phyloP scores from a whole-genome alignment of 805 yeast genomes.

The Debaryomyces maramus region DNA sequence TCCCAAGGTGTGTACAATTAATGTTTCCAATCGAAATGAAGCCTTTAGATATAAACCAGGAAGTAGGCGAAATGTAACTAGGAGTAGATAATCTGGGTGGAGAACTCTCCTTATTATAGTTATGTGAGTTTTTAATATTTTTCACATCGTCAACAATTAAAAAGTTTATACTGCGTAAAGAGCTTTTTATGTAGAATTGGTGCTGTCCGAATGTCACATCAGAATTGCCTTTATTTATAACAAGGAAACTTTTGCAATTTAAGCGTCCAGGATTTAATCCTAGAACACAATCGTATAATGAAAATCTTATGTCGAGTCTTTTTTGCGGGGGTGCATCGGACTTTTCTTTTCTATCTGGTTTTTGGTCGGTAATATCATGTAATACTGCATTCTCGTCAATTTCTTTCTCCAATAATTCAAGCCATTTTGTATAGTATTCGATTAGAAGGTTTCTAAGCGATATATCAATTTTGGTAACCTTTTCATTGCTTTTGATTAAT shows the following conservation, averaged over 20 bases:
- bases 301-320: conserved; percentile 30
- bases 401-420: conserved; percentile 31
- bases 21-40: conserved; percentile 53
- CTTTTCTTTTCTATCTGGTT: conserved; percentile 7
- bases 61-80: conserved; percentile 28
- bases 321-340: conserved; percentile 2
- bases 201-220: conserved; percentile 42
- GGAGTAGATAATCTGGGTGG: conserved; percentile 2
- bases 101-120: neutral
- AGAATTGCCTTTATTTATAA: conserved; percentile 53
- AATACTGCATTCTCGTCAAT: conserved; percentile 9
- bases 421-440: conserved; percentile 64
- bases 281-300: conserved; percentile 53
- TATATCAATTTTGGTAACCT: conserved; percentile 38
- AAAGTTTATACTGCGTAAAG: conserved; percentile 50
- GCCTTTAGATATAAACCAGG: conserved; percentile 48
- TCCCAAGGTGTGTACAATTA: conserved; percentile 38
- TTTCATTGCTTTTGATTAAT: conserved; percentile 20
- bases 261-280: conserved; percentile 66
- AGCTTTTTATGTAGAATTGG: conserved; percentile 39
- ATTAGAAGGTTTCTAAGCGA: conserved; percentile 48
- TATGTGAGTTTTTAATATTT: conserved; percentile 6
- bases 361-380: conserved; percentile 6
- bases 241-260: conserved; percentile 50
- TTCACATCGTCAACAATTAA: conserved; percentile 63